A percentile compares a stretch with the other conserved stretches of the same genome.
phyloP scores from a whole-genome alignment of 2,329 filamentous ascomycete genomes.

The Diaporthe vexans region DNA sequence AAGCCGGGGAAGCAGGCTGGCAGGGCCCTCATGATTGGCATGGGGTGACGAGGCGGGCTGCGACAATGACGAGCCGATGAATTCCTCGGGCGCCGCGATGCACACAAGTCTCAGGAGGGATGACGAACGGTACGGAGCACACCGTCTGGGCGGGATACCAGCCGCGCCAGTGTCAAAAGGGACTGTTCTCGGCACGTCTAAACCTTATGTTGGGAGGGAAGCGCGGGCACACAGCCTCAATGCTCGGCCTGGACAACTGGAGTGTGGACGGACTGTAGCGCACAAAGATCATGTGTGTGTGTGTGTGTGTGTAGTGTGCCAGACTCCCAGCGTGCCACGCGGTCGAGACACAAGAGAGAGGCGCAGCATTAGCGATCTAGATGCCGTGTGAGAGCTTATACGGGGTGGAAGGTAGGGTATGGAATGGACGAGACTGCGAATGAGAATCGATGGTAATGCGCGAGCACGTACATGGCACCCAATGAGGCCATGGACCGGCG shows the following conservation, averaged over 20 bases:
- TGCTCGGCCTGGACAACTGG: constrained; percentile 6
- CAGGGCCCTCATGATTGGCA: constrained; percentile 34
- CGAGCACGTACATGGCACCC: not conserved
- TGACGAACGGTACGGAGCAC: not conserved
- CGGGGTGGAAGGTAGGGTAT: not conserved
- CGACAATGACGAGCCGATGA: constrained; percentile 22
- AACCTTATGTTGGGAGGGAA: constrained; percentile 18
- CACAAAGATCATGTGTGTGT: not conserved
- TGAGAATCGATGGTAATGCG: not conserved
- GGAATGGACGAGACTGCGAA: constrained; percentile 5
- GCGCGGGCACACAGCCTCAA: constrained; percentile 22
- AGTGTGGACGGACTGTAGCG: not conserved
- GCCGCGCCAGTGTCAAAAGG: not conserved
- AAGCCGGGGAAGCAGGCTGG: not conserved
- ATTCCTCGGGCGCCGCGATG: constrained; percentile 34
- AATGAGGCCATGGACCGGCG: constrained; percentile 12
- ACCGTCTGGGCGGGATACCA: not conserved
- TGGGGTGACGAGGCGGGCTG: constrained; percentile 25
- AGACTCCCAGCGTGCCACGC: not conserved
- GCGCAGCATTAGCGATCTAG: constrained; percentile 22
- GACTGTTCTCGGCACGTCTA: constrained; percentile 22
- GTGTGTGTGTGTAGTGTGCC: not conserved
- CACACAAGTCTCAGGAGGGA: not conserved
- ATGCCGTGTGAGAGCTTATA: not conserved
- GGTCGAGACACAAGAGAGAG: constrained; percentile 28